Base-by-base conservation (phyloP, 2,329 filamentous ascomycete species). In the Hortaea sp. region DNA sequence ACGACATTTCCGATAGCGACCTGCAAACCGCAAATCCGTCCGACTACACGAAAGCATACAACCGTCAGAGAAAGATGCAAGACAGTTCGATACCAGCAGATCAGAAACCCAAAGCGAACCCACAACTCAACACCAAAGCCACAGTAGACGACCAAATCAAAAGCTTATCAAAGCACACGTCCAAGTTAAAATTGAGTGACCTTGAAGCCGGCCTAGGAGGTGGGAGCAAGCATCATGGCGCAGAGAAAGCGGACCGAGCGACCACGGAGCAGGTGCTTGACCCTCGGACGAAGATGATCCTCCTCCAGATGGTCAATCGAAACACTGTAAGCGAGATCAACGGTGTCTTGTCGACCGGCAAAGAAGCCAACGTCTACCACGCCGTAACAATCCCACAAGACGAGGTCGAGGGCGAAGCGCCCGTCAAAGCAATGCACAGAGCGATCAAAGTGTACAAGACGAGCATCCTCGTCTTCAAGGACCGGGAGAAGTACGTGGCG, bases 401-500 rank as follows among this genome's bases (percentile, higher is more conserved):
- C 2, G 68, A 79, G 5, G 75, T 77, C 7, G 68, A 76, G 6
- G 72, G 72, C 35, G 66, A 68, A 12, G 57, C 63, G 2, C 41
- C 53, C 2, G 53, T 54, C 9, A 69, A 74, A 13, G 69, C 78
- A 1, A 68, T 81, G 0, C 87, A 95, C 60, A 80, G 88, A 42
- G 92, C 92, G 9, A 88, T 97, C 73, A 98, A 98, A 70, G 87
- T 98, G 43, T 98, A 98, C 79, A 98, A 98, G 76, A 98, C 92
- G 6, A 85, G 86, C 45, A 98, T 98, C 53, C 72, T 98, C 30
- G 88, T 94, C 27, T 98, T 98, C 79, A 97, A 97, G 70, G 92
- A 98, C 68, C 79, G 92, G 48, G 89, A 95, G 68, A 84, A 88
- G 60, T 98, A 98, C 67, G 92, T 98, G 52, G 85, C 84, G 1